Base-by-base conservation (phyloP, 129 eudicot genomes). In the Deinandra increscens region DNA sequence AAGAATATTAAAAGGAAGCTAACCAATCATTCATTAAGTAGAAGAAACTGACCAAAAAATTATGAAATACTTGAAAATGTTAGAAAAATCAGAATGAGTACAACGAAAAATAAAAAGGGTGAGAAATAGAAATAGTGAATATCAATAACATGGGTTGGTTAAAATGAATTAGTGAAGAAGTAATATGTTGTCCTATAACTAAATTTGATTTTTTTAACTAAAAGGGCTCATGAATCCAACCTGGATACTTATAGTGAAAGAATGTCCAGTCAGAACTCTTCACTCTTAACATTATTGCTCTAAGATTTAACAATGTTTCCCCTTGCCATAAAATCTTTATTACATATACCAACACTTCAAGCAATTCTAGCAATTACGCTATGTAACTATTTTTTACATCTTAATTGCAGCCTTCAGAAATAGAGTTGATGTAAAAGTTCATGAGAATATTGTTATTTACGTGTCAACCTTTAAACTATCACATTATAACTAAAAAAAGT, bases 11-110 rank as follows among this genome's bases (percentile, higher is more conserved):
- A 36, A 4, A 36, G 7, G 7, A 36, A 36, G n/a, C 3, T 9
- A 43, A 43, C 9, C 48, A 9, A 7, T 7, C 44, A 60, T 33
- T 60, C 65, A 60, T 60, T 7, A 34, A 61, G 14, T 34, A 23
- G 17, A 34, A 61, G 39, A 33, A 60, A 60, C n/a, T 23, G 44
- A 34, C 66, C 66, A 60, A 60, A 60, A 60, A 41, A 34, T 15
- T 18, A 60, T 60, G 66, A n/a, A 37, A 60, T 7, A 18, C 66
- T 60, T 60, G 22, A 60, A 60, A 60, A 15, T 38, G 22, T 44
- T 64, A 13, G 53, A 19, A 64, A 38, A 64, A 11, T 56, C 29
- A 12, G 10, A 26, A 56, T 7, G 0, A 56, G 5, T 29, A 11
- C 10, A 56, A 23, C 60, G 15, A 19, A 17, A 17, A 53, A 5